phyloP scores from a whole-genome alignment of 768 basidiomycete genomes.

The Polyporus arcularius region DNA sequence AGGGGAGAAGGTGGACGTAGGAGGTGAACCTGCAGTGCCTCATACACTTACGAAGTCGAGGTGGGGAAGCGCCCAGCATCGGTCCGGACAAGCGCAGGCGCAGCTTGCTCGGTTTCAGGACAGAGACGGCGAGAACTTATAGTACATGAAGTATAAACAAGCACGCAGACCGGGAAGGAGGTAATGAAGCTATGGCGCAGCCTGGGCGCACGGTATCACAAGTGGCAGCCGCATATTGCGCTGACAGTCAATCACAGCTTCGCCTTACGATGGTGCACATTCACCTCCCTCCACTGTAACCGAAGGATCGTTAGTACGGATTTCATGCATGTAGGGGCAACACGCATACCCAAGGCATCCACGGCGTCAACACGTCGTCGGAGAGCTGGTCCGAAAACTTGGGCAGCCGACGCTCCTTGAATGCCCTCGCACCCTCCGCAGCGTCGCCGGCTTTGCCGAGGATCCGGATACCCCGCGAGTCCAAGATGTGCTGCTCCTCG shows the following conservation, averaged over 20 bases:
- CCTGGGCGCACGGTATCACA: no score
- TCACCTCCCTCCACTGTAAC: constrained; percentile 40
- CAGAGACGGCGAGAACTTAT: no score
- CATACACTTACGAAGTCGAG: neutral
- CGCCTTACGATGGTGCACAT: constrained; percentile 35
- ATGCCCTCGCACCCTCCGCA: constrained; percentile 48
- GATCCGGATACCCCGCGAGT: constrained; percentile 49
- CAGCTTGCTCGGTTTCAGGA: no score
- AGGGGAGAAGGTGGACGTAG: neutral
- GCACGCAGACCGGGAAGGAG: no score
- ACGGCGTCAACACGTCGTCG: constrained; percentile 28
- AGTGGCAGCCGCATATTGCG: neutral
- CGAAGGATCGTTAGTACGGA: neutral
- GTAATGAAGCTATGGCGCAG: no score
- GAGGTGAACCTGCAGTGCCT: neutral
- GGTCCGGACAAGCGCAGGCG: no score
- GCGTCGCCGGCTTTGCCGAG: constrained; percentile 43
- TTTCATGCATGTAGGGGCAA: neutral
- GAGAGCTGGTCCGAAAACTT: constrained; percentile 48
- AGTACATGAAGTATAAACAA: no score
- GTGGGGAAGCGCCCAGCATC: neutral
- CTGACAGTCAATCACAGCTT: constrained; percentile 31
- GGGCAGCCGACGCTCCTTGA: constrained; percentile 47
- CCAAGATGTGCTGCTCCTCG: constrained; percentile 56
- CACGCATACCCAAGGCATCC: constrained; percentile 54